These are phyloP conservation scores for Chytridiales sp. DNA, from an alignment of 371 early-diverging fungal genomes.

Conservation along the genomic window DNA sequence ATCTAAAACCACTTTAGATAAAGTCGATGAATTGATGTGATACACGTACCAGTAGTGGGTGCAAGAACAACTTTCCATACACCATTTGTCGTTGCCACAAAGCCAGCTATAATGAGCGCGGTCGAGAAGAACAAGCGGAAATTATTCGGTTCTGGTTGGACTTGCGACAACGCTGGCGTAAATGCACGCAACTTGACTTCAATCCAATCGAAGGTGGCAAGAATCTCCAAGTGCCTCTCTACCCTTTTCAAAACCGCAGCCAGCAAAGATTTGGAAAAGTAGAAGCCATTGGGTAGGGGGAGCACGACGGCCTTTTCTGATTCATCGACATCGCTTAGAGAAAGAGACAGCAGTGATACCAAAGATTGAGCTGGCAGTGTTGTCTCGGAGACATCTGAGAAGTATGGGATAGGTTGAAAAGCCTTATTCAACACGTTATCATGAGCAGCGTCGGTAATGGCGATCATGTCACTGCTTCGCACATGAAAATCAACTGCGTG, in stretches of 20 bases:
- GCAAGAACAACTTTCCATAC: slow-evolving; percentile 10
- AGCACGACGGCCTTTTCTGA: slow-evolving; percentile 15
- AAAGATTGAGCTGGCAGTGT: not conserved
- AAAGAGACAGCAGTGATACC: slow-evolving; percentile 11
- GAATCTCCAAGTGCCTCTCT: slow-evolving; percentile 24
- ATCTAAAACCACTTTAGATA: no score
- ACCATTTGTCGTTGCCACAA: not conserved
- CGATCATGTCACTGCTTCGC: slow-evolving; percentile 9
- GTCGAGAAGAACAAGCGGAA: slow-evolving; percentile 6
- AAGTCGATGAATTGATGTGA: no score
- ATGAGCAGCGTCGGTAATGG: slow-evolving; percentile 1
- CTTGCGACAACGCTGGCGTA: not conserved
- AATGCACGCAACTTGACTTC: slow-evolving; percentile 1
- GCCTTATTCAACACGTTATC: not conserved
- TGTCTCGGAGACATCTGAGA: not conserved
- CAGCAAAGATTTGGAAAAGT: slow-evolving; percentile 18
- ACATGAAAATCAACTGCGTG: slow-evolving; percentile 10
- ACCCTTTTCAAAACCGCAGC: slow-evolving; percentile 10
- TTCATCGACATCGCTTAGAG: not conserved
- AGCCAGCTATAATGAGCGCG: slow-evolving; percentile 7
- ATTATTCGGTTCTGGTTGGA: slow-evolving; percentile 4
- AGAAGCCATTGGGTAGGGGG: slow-evolving; percentile 26
- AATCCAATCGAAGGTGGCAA: slow-evolving; percentile 18
- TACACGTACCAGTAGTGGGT: no score
- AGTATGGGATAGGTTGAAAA: slow-evolving; percentile 4